Percentiles rank a stretch among this genome's conserved stretches.
These are phyloP conservation scores for Dalbergia cultrata DNA, from an alignment of 306 rosid species.

Conservation along the genomic window DNA sequence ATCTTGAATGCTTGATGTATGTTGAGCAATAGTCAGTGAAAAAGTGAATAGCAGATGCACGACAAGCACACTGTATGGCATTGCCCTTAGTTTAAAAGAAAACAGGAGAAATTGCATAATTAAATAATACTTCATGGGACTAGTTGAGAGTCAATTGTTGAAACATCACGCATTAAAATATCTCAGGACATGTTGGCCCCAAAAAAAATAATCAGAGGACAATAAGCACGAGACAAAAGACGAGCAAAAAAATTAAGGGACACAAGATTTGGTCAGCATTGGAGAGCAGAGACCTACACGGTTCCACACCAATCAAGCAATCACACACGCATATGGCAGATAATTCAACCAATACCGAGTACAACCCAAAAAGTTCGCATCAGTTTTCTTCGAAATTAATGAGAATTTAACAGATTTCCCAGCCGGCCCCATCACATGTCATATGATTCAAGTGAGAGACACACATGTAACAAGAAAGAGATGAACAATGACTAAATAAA, in stretches of 20 bases:
- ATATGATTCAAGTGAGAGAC: not conserved
- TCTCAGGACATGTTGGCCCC: no score
- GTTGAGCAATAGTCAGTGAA: no score
- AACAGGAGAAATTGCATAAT: not conserved
- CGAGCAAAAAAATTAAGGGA: not conserved
- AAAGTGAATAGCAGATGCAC: no score
- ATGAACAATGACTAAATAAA: not conserved
- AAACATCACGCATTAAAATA: not conserved
- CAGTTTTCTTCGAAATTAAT: not conserved
- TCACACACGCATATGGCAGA: not conserved
- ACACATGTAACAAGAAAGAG: not conserved
- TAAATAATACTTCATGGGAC: not conserved
- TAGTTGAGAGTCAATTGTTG: not conserved
- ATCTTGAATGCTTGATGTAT: not conserved
- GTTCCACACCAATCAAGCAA: not conserved
- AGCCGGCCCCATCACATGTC: not conserved
- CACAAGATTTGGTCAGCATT: constrained; percentile 25
- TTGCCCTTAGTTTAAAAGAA: not conserved
- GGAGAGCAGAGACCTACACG: constrained; percentile 10
- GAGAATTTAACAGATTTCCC: not conserved
- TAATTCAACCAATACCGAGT: constrained; percentile 7
- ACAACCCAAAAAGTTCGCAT: not conserved
- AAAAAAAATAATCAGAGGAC: not conserved
- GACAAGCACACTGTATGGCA: not conserved
- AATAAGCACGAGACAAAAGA: not conserved